Evolutionary conservation across 1,284 basidiomycete species (phyloP).

Genomic region (Peniophora sp.): DNA sequence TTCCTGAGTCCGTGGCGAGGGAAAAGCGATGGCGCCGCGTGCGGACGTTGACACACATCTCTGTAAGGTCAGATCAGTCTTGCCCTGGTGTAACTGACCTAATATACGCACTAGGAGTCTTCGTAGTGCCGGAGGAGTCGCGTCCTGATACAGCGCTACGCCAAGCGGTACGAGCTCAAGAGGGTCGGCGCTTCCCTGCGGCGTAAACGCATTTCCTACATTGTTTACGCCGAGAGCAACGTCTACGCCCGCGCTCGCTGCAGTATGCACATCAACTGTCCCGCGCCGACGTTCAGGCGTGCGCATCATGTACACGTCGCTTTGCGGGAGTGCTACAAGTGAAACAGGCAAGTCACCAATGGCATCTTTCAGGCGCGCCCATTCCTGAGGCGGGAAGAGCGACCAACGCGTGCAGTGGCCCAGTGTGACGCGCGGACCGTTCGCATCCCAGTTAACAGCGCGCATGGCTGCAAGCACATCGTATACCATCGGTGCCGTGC

Average conservation of each 20-base stretch:
- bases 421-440: slow-evolving; percentile 32
- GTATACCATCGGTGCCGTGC: slow-evolving; percentile 45
- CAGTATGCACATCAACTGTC: slow-evolving; percentile 45
- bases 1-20: no score
- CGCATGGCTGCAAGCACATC: slow-evolving; percentile 35
- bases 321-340: slow-evolving; percentile 53
- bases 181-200: slow-evolving; percentile 55
- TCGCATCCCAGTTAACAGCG: slow-evolving; percentile 12
- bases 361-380: slow-evolving; percentile 28
- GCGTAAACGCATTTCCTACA: slow-evolving; percentile 59
- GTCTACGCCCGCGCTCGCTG: slow-evolving; percentile 34
- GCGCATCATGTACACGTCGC: slow-evolving; percentile 63
- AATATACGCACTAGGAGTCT: slow-evolving; percentile 37
- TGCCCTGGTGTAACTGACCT: background rate
- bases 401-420: slow-evolving; percentile 56
- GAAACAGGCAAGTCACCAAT: slow-evolving; percentile 34
- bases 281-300: slow-evolving; percentile 26
- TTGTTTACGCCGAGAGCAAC: slow-evolving; percentile 57
- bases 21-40: slow-evolving; percentile 37
- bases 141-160: slow-evolving; percentile 53
- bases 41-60: slow-evolving; percentile 37
- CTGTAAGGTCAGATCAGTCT: slow-evolving; percentile 20
- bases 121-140: slow-evolving; percentile 35
- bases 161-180: slow-evolving; percentile 50
- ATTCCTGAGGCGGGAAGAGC: slow-evolving; percentile 38